phyloP scores from a whole-genome alignment of 2,329 filamentous ascomycete genomes.

The Fusarium coicis region DNA sequence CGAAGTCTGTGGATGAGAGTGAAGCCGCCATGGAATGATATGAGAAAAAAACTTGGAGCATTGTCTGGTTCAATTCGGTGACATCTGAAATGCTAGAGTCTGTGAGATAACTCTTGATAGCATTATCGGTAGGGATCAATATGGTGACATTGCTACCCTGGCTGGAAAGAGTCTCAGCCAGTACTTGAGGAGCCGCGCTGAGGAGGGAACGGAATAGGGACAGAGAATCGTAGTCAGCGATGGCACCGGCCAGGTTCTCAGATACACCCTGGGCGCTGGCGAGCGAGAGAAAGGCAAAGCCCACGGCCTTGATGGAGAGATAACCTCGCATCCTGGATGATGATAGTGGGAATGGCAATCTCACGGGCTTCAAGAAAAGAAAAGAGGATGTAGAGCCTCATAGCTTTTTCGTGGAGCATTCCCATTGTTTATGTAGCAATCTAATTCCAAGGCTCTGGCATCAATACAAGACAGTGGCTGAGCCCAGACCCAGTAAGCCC shows the following conservation, averaged over 20 bases:
- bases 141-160: slow-evolving; percentile 30
- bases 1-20: slow-evolving; percentile 15
- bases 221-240: slow-evolving; percentile 19
- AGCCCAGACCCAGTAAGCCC: not conserved
- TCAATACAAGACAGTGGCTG: not conserved
- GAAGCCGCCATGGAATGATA: slow-evolving; percentile 31
- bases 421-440: not conserved
- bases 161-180: slow-evolving; percentile 2
- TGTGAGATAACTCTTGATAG: slow-evolving; percentile 28
- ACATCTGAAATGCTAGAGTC: slow-evolving; percentile 3
- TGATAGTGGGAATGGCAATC: fast-evolving
- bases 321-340: not conserved
- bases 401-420: fast-evolving
- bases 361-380: not conserved
- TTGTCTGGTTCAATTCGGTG: not conserved
- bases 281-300: slow-evolving; percentile 4
- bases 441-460: not conserved
- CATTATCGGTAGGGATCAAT: slow-evolving; percentile 33
- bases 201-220: slow-evolving; percentile 31
- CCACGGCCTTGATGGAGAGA: not conserved
- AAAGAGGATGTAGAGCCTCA: not conserved
- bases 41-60: slow-evolving; percentile 29
- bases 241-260: slow-evolving; percentile 15
- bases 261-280: slow-evolving; percentile 15
- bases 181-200: not conserved